Evolutionary conservation across 2,329 filamentous ascomycete species (phyloP), one percentile per base, ranked within the genome.

Genomic region (Lachnum nothofagi): DNA sequence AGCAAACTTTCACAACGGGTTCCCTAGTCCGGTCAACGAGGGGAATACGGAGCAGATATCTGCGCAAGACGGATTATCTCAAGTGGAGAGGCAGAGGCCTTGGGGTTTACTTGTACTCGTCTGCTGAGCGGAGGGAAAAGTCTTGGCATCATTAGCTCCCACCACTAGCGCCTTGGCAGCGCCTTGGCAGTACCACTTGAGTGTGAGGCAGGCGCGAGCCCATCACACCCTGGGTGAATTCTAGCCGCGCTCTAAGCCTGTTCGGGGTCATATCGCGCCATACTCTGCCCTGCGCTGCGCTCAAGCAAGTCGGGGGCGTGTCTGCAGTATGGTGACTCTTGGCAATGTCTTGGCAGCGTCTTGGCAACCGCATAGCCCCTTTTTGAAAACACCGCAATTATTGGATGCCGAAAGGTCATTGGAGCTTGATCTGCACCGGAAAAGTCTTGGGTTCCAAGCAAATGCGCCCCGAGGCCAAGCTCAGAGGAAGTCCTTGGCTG

Each of bases 391-490:
- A 19, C 8, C 23, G 8, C 17, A 9, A 29, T 20, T 7, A 44
- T 37, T 44, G 14, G 31, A 25, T 16, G 6, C n/a, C 42, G 19
- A 22, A 10, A 22, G 5, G 14, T 19, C 10, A 31, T 35, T 35
- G n/a, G 22, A 34, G 27, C 42, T 20, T 25, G 24, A 37, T 39
- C 17, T 29, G 45, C 45, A 22, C 25, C 25, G 25, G 6, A 40
- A 35, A 49, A 49, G 35, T 41, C 41, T 48, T 44, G 33, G 25
- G 17, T 31, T 16, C 35, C 45, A 44, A 48, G 43, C 38, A 31
- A 51, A 38, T 33, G 43, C 48, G 43, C 48, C 35, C 49, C 49
- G 45, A 40, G 38, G 49, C 49, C 49, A 52, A 52, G 49, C 31
- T 35, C 42, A 35, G 41, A 29, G 38, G 37, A 39, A 20, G 19